Percentiles rank a stretch among this genome's conserved stretches.
These are phyloP conservation scores for Talaromyces wortmannii DNA, from an alignment of 495 filamentous ascomycete species.

Conservation along the genomic window DNA sequence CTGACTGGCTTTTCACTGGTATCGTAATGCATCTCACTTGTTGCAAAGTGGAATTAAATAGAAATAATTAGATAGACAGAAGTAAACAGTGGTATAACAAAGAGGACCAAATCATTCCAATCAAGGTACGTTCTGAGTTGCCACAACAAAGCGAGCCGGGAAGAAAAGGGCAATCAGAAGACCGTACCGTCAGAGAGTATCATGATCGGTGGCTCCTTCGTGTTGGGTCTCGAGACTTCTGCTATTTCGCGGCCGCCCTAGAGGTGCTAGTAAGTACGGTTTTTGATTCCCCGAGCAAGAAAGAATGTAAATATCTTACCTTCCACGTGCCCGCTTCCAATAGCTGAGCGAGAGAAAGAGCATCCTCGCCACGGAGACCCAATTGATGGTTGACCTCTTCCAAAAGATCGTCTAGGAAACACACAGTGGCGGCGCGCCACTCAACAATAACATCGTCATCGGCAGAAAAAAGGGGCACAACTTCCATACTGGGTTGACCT, in stretches of 20 bases:
- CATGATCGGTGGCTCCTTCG: constrained; percentile 93
- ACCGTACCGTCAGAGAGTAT: constrained; percentile 95
- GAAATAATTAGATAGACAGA: neutral
- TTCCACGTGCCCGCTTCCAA: constrained; percentile 75
- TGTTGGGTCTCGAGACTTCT: constrained; percentile 91
- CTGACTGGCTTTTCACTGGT: no score
- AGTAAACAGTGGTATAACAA: neutral
- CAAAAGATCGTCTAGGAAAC: constrained; percentile 57
- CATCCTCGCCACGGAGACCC: constrained; percentile 43
- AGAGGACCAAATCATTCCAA: neutral
- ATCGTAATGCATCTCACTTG: no score
- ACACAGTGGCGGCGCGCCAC: constrained; percentile 61
- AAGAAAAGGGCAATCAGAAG: constrained; percentile 50
- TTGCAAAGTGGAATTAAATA: no score
- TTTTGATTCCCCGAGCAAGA: neutral
- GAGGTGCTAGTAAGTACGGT: constrained; percentile 16
- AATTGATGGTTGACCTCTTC: constrained; percentile 57
- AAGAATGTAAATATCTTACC: constrained; percentile 37
- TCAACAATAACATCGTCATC: constrained; percentile 67
- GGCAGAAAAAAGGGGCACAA: constrained; percentile 56
- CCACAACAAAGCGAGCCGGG: neutral
- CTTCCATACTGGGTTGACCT: constrained; percentile 65
- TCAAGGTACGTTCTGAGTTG: neutral
- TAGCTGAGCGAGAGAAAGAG: constrained; percentile 58
- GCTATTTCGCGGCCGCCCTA: constrained; percentile 95